These are phyloP conservation scores for Pseudocercospora musae DNA, from an alignment of 2,329 filamentous ascomycete genomes.

Conservation along the genomic window DNA sequence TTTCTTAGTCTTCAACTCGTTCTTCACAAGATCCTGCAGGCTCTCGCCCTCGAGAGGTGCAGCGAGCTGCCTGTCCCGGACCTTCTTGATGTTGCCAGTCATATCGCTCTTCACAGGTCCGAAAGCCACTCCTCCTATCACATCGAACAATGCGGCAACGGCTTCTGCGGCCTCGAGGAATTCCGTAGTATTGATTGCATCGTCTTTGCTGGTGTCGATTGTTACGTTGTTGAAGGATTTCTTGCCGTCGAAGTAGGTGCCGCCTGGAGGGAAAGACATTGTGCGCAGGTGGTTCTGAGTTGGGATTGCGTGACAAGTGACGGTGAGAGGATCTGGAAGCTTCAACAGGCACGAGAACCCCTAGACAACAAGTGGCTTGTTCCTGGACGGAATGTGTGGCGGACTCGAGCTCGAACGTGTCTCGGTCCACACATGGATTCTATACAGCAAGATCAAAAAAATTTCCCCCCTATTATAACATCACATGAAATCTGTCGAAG, in stretches of 20 bases:
- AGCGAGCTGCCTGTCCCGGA: constrained; percentile 76
- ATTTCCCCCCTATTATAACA: too few species aligned
- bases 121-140: constrained; percentile 70
- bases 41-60: constrained; percentile 76
- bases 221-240: constrained; percentile 81
- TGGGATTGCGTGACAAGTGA: background rate
- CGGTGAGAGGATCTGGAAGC: background rate
- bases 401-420: background rate
- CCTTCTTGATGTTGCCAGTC: constrained; percentile 91
- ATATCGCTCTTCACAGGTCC: constrained; percentile 89
- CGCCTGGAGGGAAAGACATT: constrained; percentile 48
- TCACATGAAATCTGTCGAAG: too few species aligned
- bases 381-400: background rate
- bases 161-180: constrained; percentile 91
- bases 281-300: too few species aligned
- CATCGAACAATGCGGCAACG: constrained; percentile 76
- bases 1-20: constrained; percentile 87
- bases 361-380: background rate
- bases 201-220: constrained; percentile 67
- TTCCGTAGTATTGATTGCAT: constrained; percentile 75
- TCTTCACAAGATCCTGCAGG: constrained; percentile 78
- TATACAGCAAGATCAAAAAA: background rate
- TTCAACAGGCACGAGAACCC: background rate
- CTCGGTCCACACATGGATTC: too few species aligned
- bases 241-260: constrained; percentile 83